These are phyloP conservation scores for Pseudocercospora ulei DNA, from an alignment of 2,329 filamentous ascomycete species.

Conservation along the genomic window DNA sequence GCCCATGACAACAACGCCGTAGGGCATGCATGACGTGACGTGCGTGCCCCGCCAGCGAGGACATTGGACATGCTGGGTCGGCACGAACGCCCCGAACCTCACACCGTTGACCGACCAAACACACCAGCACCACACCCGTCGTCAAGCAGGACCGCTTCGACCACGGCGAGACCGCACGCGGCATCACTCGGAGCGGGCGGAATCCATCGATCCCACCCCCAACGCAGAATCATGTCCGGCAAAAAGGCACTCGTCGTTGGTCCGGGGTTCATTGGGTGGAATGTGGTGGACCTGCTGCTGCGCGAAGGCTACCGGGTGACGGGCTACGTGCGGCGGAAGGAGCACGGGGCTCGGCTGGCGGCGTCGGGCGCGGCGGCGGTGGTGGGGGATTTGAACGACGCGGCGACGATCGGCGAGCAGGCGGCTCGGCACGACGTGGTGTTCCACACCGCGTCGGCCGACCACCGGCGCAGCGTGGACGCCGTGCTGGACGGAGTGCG, in stretches of 20 bases:
- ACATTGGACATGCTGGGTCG: no score
- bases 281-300: conserved; percentile 41
- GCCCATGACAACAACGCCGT: no score
- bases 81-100: no score
- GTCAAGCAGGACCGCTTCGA: no score
- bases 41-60: no score
- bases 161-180: no score
- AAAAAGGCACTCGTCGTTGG: conserved; percentile 40
- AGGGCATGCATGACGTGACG: no score
- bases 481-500: conserved; percentile 41
- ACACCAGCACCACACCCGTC: no score
- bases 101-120: no score
- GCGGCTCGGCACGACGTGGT: conserved; percentile 37
- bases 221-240: conserved; percentile 21
- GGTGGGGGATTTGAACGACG: conserved; percentile 39
- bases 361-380: conserved; percentile 36
- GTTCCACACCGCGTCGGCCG: conserved; percentile 45
- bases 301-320: conserved; percentile 37
- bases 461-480: conserved; percentile 41
- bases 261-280: conserved; percentile 43
- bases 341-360: conserved; percentile 34
- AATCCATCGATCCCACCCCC: no score
- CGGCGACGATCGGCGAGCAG: conserved; percentile 36
- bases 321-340: conserved; percentile 37
- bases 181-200: no score